Percentiles rank a stretch among this genome's conserved stretches.
Conservation (phyloP, 192 early-diverging fungal genomes). For the Podila epicladia region DNA sequence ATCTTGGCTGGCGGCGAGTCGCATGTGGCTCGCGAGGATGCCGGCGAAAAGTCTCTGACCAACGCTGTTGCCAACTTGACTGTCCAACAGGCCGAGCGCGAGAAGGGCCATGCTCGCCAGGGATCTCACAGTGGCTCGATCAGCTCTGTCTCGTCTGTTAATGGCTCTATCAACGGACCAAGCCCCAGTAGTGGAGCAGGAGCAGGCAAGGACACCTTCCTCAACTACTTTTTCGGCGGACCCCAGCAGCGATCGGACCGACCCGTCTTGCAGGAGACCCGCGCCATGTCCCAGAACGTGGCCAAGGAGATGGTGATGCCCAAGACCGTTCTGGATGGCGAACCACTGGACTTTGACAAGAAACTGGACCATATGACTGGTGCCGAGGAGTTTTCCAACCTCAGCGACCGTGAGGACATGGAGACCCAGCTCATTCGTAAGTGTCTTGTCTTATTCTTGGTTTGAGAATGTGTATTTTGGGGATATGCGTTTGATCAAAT, state of each 20-base stretch:
- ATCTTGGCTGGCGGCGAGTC: slow-evolving; percentile 24
- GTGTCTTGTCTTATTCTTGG: slow-evolving; percentile 3
- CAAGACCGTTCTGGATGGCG: slow-evolving; percentile 48
- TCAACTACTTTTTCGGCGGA: slow-evolving; percentile 64
- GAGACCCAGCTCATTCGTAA: slow-evolving; percentile 83
- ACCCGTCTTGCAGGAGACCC: slow-evolving; percentile 22
- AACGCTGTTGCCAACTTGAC: slow-evolving; percentile 32
- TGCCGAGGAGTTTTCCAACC: slow-evolving; percentile 19
- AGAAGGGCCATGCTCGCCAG: slow-evolving; percentile 25
- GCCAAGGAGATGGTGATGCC: slow-evolving; percentile 55
- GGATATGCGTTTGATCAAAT: neutral
- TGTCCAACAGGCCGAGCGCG: slow-evolving; percentile 55
- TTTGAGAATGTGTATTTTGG: neutral
- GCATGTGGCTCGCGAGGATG: slow-evolving; percentile 4
- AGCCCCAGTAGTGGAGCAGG: neutral
- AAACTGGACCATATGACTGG: slow-evolving; percentile 26
- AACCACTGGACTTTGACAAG: slow-evolving; percentile 38
- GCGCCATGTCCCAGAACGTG: slow-evolving; percentile 22
- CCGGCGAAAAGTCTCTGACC: slow-evolving; percentile 23
- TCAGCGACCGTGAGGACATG: slow-evolving; percentile 74
- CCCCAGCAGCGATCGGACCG: slow-evolving; percentile 40
- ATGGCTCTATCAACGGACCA: slow-evolving; percentile 27
- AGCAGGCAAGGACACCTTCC: slow-evolving; percentile 53
- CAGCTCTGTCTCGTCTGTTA: slow-evolving; percentile 1
- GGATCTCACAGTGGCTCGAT: slow-evolving; percentile 30